These are phyloP conservation scores for Cyclotella kingstonii DNA, from an alignment of 108 stramenopile species.

Conservation along the genomic window DNA sequence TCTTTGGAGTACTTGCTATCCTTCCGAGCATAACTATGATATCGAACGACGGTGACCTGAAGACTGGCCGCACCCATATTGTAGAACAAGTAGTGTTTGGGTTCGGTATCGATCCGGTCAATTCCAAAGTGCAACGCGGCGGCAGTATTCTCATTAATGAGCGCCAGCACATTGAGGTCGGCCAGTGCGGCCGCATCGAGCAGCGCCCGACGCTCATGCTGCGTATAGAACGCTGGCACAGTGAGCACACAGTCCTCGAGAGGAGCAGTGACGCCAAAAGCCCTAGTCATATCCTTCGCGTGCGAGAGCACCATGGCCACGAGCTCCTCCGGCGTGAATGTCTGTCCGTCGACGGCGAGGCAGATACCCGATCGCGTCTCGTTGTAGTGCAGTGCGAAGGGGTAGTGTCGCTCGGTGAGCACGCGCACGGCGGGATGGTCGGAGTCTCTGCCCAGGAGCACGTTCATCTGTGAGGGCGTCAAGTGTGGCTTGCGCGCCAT, in stretches of 20 bases:
- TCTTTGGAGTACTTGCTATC: slow-evolving; percentile 71
- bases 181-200: slow-evolving; percentile 94
- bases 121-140: slow-evolving; percentile 97
- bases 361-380: slow-evolving; percentile 76
- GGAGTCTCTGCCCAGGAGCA: slow-evolving; percentile 83
- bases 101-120: slow-evolving; percentile 86
- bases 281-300: slow-evolving; percentile 89
- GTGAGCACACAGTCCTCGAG: slow-evolving; percentile 93
- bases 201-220: slow-evolving; percentile 90
- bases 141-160: slow-evolving; percentile 98
- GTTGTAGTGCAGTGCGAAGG: slow-evolving; percentile 71
- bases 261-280: slow-evolving; percentile 72
- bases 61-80: slow-evolving; percentile 94
- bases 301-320: slow-evolving; percentile 95
- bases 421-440: slow-evolving; percentile 80
- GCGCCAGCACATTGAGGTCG: slow-evolving; percentile 90
- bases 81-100: slow-evolving; percentile 91
- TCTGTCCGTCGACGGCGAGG: slow-evolving; percentile 60
- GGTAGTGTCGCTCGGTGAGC: slow-evolving; percentile 74
- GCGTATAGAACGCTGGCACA: slow-evolving; percentile 95
- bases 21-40: slow-evolving; percentile 66
- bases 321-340: slow-evolving; percentile 95
- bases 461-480: slow-evolving; percentile 74
- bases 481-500: slow-evolving; percentile 91
- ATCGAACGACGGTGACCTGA: slow-evolving; percentile 87